Evolutionary conservation across 768 basidiomycete species (phyloP).

Genomic region (Asterophora parasitica): DNA sequence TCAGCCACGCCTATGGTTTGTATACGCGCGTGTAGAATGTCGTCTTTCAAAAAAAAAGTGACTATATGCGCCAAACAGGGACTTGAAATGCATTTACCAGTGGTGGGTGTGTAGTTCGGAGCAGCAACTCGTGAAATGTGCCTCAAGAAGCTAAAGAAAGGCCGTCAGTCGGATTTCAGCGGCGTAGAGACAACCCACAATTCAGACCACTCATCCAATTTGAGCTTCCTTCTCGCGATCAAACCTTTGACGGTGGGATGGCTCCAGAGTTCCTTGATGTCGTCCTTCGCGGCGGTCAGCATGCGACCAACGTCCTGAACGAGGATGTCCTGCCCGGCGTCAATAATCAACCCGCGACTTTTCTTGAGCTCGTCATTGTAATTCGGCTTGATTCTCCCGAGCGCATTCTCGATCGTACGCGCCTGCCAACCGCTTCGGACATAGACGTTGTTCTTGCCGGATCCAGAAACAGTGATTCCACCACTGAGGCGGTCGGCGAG

Average conservation of each 20-base stretch:
- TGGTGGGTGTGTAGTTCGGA: constrained; percentile 67
- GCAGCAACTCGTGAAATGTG: constrained; percentile 70
- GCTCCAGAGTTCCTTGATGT: constrained; percentile 69
- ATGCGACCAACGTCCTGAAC: constrained; percentile 59
- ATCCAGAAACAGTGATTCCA: constrained; percentile 66
- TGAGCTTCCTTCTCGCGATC: constrained; percentile 62
- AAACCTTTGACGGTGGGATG: constrained; percentile 67
- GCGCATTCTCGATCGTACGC: constrained; percentile 52
- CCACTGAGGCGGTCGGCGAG: constrained; percentile 73
- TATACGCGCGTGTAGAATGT: constrained; percentile 84
- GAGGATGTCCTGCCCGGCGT: constrained; percentile 45
- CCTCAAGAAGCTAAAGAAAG: constrained; percentile 57
- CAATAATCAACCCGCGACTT: constrained; percentile 25
- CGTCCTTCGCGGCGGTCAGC: constrained; percentile 53
- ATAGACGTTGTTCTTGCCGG: constrained; percentile 71
- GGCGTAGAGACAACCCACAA: constrained; percentile 50
- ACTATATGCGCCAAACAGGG: constrained; percentile 24
- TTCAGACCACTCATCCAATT: constrained; percentile 85
- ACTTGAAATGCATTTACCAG: constrained; percentile 39
- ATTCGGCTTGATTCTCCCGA: constrained; percentile 33
- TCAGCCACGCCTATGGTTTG: constrained; percentile 89
- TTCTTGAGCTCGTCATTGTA: constrained; percentile 30
- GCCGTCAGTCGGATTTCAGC: constrained; percentile 14
- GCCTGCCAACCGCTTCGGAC: constrained; percentile 83
- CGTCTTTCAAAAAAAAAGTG: constrained; percentile 43